Percentiles rank a stretch among this genome's conserved stretches.
Evolutionary conservation across 2,329 filamentous ascomycete species (phyloP).

Genomic region (Xylaria sp.): DNA sequence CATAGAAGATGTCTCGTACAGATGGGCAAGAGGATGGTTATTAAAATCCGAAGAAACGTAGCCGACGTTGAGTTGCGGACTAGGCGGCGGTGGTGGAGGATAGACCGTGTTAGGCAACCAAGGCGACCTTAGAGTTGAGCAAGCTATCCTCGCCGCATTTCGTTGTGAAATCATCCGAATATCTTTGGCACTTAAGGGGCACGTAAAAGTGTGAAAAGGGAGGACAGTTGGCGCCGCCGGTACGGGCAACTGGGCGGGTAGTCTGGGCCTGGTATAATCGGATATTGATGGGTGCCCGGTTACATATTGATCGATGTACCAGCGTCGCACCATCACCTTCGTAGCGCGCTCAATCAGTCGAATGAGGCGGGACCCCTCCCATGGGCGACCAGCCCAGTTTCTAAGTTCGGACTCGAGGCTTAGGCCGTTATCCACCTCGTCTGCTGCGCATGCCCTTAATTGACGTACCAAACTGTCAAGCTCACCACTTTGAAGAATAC

Average conservation of each 20-base stretch:
- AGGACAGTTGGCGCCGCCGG: conserved; percentile 93
- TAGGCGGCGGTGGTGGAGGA: conserved; percentile 83
- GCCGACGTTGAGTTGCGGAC: conserved; percentile 86
- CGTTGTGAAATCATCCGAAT: conserved; percentile 94
- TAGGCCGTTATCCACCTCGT: conserved; percentile 49
- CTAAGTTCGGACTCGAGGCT: conserved; percentile 56
- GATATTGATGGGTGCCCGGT: conserved; percentile 64
- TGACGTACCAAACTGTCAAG: conserved; percentile 63
- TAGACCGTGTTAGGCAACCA: conserved; percentile 88
- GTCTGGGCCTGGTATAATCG: conserved; percentile 76
- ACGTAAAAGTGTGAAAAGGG: conserved; percentile 98
- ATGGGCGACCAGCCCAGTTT: conserved; percentile 77
- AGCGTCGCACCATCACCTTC: conserved; percentile 80
- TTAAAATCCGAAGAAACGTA: conserved; percentile 99
- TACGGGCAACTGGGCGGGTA: conserved; percentile 77
- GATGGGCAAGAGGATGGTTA: conserved; percentile 93
- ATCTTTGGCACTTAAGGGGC: conserved; percentile 88
- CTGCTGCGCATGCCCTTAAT: conserved; percentile 54
- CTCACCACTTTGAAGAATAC: conserved; percentile 68
- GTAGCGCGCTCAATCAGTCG: conserved; percentile 86
- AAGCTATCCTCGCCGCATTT: conserved; percentile 92
- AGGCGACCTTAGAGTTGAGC: conserved; percentile 83
- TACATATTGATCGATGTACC: conserved; percentile 86
- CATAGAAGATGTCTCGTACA: conserved; percentile 59
- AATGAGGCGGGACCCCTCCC: conserved; percentile 88